Evolutionary conservation across 805 yeast genomes (phyloP).

Genomic region (Danielozyma ontarioensis): DNA sequence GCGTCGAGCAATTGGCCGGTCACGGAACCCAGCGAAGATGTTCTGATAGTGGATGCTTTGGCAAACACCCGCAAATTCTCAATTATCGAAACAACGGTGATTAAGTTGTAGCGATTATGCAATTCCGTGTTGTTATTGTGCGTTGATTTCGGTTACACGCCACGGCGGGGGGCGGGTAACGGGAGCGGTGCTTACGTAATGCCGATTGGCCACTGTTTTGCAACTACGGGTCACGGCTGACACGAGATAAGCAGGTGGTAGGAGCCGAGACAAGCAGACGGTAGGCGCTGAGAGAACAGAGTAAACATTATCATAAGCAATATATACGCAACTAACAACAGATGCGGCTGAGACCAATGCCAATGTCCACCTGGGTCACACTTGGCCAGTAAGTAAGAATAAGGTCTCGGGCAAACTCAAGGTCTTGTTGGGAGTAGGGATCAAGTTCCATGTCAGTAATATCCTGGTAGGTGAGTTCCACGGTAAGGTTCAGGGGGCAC

Average conservation of each 20-base stretch:
- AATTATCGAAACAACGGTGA: background rate
- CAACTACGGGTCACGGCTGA: too few species aligned
- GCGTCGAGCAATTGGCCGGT: too few species aligned
- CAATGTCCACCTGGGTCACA: constrained; percentile 19
- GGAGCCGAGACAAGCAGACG: too few species aligned
- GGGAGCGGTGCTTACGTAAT: too few species aligned
- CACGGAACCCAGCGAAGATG: too few species aligned
- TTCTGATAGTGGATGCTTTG: too few species aligned
- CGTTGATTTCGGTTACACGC: background rate
- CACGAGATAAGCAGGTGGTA: too few species aligned
- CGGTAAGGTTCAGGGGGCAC: constrained; percentile 8
- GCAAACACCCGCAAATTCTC: background rate
- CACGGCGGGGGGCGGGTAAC: constrained; percentile 8
- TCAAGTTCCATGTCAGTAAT: constrained; percentile 38
- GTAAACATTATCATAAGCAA: too few species aligned
- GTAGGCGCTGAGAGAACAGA: too few species aligned
- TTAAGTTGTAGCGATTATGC: background rate
- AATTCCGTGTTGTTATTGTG: background rate
- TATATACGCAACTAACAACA: constrained; percentile 24
- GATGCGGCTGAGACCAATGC: constrained; percentile 26
- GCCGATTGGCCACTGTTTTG: too few species aligned
- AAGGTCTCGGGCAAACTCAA: constrained; percentile 31
- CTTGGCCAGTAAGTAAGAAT: constrained; percentile 29
- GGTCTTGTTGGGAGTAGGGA: constrained; percentile 35
- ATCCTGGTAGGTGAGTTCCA: constrained; percentile 38